Conservation (phyloP, 202 grass and related monocot species). For the Setaria italica region DNA sequence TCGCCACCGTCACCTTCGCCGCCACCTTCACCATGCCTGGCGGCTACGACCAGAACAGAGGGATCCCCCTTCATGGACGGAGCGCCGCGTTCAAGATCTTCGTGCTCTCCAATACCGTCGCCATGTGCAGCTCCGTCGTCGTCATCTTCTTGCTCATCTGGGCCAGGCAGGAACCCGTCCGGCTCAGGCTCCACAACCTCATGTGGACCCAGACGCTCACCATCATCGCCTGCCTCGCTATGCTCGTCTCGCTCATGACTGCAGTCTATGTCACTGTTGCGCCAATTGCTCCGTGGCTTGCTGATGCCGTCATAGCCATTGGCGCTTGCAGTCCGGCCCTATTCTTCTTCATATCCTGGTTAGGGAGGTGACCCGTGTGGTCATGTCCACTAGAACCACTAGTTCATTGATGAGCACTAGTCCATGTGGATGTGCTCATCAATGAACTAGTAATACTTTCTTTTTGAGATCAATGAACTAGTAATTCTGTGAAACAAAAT, state of each 20-base stretch:
- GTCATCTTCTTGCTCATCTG: conserved; percentile 75
- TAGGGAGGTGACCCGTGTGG: neutral
- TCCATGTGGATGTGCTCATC: too few species aligned
- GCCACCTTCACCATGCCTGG: conserved; percentile 73
- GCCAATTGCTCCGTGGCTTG: conserved; percentile 33
- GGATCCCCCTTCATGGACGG: conserved; percentile 50
- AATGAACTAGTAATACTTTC: too few species aligned
- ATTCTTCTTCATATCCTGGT: neutral
- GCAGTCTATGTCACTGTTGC: conserved; percentile 55
- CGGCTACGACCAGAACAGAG: conserved; percentile 40
- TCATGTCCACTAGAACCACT: neutral
- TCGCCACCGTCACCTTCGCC: conserved; percentile 75
- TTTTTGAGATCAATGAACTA: too few species aligned
- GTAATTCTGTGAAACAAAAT: too few species aligned
- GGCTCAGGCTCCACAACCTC: conserved; percentile 61
- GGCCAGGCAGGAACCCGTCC: conserved; percentile 60
- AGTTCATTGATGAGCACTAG: too few species aligned
- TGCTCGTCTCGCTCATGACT: conserved; percentile 62
- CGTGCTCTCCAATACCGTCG: conserved; percentile 66
- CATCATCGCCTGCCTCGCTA: conserved; percentile 61
- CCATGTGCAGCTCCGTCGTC: conserved; percentile 72
- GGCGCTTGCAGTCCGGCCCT: conserved; percentile 50
- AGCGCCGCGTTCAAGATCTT: conserved; percentile 54
- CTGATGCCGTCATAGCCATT: conserved; percentile 63
- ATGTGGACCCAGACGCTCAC: conserved; percentile 63